Evolutionary conservation across 2,329 filamentous ascomycete species (phyloP).

Genomic region (Hymenoscyphus fraxineus): DNA sequence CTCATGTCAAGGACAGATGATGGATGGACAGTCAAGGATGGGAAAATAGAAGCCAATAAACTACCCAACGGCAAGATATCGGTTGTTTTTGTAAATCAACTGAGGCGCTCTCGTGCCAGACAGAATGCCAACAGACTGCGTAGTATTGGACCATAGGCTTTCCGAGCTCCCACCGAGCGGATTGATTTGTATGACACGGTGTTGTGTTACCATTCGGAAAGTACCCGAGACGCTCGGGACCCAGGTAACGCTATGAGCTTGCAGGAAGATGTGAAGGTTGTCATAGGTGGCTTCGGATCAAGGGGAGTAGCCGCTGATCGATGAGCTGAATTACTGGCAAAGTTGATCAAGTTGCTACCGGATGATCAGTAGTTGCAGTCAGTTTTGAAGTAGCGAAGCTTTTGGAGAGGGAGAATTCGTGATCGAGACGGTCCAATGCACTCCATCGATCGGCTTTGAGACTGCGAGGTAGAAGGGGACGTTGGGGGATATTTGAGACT

Average conservation of each 20-base stretch:
- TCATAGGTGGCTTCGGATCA: slow-evolving; percentile 25
- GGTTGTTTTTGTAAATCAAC: slow-evolving; percentile 23
- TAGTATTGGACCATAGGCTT: slow-evolving; percentile 26
- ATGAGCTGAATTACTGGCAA: slow-evolving; percentile 21
- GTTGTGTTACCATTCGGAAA: slow-evolving; percentile 22
- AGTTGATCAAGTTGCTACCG: slow-evolving; percentile 18
- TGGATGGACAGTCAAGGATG: slow-evolving; percentile 25
- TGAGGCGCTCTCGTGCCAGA: slow-evolving; percentile 21
- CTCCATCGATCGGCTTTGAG: slow-evolving; percentile 22
- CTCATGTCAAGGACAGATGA: slow-evolving; percentile 15
- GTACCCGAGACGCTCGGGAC: slow-evolving; percentile 12
- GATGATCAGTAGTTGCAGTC: slow-evolving; percentile 19
- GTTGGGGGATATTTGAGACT: slow-evolving; percentile 20
- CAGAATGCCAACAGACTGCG: slow-evolving; percentile 18
- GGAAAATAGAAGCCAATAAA: slow-evolving; percentile 18
- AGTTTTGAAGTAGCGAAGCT: slow-evolving; percentile 19
- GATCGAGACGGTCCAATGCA: not conserved
- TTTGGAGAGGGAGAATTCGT: slow-evolving; percentile 10
- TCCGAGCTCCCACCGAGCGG: slow-evolving; percentile 21
- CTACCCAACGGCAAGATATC: slow-evolving; percentile 28
- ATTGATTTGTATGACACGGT: slow-evolving; percentile 26
- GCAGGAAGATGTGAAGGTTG: slow-evolving; percentile 20
- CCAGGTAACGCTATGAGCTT: slow-evolving; percentile 18
- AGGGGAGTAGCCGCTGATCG: slow-evolving; percentile 20
- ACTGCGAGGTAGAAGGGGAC: slow-evolving; percentile 15